phyloP scores from a whole-genome alignment of 257 asterid genomes.

The Nicotiana noctiflora region DNA sequence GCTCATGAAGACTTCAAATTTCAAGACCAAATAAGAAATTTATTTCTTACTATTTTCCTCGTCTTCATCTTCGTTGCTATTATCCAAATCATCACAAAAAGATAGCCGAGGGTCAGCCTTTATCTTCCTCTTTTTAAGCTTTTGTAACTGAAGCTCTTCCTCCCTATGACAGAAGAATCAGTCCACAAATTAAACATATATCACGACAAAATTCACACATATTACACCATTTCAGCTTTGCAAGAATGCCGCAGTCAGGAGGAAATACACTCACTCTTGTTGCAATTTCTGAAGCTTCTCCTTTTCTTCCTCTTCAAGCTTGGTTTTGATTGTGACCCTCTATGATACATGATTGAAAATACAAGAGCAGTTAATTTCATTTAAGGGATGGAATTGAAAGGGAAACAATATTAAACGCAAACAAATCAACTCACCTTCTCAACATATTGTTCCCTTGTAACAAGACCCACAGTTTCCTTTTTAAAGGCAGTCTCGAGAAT shows the following conservation, averaged over 20 bases:
- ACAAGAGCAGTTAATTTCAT: not conserved
- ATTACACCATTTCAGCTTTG: not conserved
- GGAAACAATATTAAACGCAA: not conserved
- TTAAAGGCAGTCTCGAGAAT: conserved; percentile 95
- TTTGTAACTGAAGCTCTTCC: conserved; percentile 93
- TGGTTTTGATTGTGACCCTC: conserved; percentile 89
- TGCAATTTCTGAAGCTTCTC: conserved; percentile 94
- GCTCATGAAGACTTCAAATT: not conserved
- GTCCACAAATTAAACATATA: not conserved
- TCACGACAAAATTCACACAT: not conserved
- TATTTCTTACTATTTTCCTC: conserved; percentile 48
- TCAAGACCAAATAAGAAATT: not conserved
- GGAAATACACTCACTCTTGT: conserved; percentile 65
- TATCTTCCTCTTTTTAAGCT: conserved; percentile 76
- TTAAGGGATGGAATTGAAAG: not conserved
- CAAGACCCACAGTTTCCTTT: conserved; percentile 99
- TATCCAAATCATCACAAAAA: conserved; percentile 77
- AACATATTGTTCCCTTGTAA: conserved; percentile 88
- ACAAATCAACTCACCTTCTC: conserved; percentile 55
- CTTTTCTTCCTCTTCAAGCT: conserved; percentile 96
- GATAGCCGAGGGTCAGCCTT: conserved; percentile 92
- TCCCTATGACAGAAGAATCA: conserved; percentile 39
- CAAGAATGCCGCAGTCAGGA: not conserved
- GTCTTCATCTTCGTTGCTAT: conserved; percentile 67
- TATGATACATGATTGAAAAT: conserved; percentile 18